These are phyloP conservation scores for Penicillium sp. DNA, from an alignment of 2,329 filamentous ascomycete genomes.

Conservation along the genomic window DNA sequence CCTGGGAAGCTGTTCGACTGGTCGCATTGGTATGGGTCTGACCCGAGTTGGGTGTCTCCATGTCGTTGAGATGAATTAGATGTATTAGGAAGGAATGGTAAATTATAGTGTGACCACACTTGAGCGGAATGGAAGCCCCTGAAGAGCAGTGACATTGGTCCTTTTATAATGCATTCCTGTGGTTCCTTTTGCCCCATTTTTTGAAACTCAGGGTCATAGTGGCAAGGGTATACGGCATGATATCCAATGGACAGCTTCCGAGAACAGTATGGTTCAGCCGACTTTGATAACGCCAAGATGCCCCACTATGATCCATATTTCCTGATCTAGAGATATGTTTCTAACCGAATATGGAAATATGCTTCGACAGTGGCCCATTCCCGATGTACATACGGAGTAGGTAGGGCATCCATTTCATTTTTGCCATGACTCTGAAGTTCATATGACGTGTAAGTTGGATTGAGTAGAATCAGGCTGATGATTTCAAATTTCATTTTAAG, in stretches of 20 bases:
- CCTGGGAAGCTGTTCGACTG: conserved; percentile 25
- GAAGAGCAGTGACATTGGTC: too few species aligned
- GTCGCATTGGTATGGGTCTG: conserved; percentile 12
- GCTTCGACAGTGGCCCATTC: background rate
- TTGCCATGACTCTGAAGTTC: too few species aligned
- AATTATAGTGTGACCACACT: too few species aligned
- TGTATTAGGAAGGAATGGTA: background rate
- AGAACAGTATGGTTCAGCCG: background rate
- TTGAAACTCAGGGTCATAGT: background rate
- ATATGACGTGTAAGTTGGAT: too few species aligned
- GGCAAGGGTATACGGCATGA: conserved; percentile 4
- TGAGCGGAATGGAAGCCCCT: too few species aligned
- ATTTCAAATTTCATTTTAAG: too few species aligned
- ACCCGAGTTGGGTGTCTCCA: conserved; percentile 14
- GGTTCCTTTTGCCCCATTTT: too few species aligned
- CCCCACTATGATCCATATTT: conserved; percentile 8
- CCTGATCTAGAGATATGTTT: conserved; percentile 12
- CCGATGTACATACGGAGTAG: too few species aligned
- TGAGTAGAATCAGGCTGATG: too few species aligned
- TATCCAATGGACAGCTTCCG: conserved; percentile 1
- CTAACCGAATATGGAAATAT: conserved; percentile 21
- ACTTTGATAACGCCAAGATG: conserved; percentile 8
- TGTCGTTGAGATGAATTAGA: conserved; percentile 4
- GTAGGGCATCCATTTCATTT: too few species aligned
- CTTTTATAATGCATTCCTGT: too few species aligned